Base-by-base conservation (phyloP, 164 flowering plant genomes). In the Sextonia rubra region DNA sequence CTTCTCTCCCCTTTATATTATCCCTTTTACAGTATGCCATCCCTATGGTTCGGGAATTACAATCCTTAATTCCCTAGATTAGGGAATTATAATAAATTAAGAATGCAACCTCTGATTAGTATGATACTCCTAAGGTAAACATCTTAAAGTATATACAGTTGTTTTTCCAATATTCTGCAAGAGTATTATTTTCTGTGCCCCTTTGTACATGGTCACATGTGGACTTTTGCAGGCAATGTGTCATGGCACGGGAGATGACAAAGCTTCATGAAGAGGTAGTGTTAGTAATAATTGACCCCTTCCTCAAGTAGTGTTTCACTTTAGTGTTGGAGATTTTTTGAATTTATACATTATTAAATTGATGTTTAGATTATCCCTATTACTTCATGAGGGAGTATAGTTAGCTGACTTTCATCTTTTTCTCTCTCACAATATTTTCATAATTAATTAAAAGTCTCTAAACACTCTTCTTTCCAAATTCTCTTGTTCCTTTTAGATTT, bases 251-350 rank as follows among this genome's bases (percentile, higher is more conserved):
- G 44, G 98, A 95, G 77, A 85, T 91, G 66, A 93, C 98, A 52
- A 95, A 95, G 82, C 73, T 95, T 30, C 97, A 93, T 78, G 98
- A 95, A 81, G 93, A 95, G 90, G 99, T 93, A 81, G 24, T 64
- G 29, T 20, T 32, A 49, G n/a, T 44, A 60, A 23, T 67, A 58
- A 17, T 64, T 70, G 68, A 65, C 22, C 1, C 67, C 20, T 29
- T 29, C 27, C 44, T 64, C 37, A 11, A 15, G 2, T 64, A 29
- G 66, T 27, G 32, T 64, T 64, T 27, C 32, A 64, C 20, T 64
- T 64, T 17, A 27, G 9, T 64, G 12, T 27, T 15, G 66, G 37
- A 26, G 56, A 49, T 49, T 49, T 49, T 49, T 18, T 15, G 3
- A 20, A 52, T 52, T 20, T 52, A 20, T 20, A 52, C 3, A 15